Evolutionary conservation across 331 rosid species (phyloP).

Genomic region (Arachis monticola): DNA sequence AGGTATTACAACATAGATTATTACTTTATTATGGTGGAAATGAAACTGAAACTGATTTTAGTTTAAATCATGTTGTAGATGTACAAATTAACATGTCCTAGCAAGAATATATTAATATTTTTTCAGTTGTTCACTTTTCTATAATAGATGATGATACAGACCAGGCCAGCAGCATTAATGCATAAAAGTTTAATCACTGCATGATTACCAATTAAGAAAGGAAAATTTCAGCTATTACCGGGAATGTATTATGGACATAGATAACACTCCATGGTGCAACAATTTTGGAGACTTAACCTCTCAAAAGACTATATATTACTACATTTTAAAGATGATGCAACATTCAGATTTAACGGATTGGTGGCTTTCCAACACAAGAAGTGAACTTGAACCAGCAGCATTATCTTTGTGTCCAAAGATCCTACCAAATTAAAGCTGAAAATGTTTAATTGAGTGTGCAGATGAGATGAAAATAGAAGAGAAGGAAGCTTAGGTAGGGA

Average conservation of each 20-base stretch:
- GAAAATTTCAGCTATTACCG: slow-evolving; percentile 29
- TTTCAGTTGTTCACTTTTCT: background rate
- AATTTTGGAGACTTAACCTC: background rate
- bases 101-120: background rate
- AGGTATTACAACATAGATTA: too few species aligned
- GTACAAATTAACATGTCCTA: too few species aligned
- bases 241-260: slow-evolving; percentile 18
- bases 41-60: too few species aligned
- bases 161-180: background rate
- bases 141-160: background rate
- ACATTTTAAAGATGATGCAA: background rate
- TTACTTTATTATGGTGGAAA: too few species aligned
- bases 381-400: slow-evolving; percentile 35
- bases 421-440: too few species aligned
- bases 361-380: slow-evolving; percentile 35
- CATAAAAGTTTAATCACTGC: background rate
- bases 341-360: slow-evolving; percentile 4
- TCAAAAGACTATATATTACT: slow-evolving; percentile 16
- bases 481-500: too few species aligned
- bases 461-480: too few species aligned
- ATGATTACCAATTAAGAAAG: slow-evolving; percentile 32
- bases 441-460: too few species aligned
- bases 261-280: slow-evolving; percentile 15
- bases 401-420: slow-evolving; percentile 38
- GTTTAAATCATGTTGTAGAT: background rate